Conservation (phyloP, 2,329 filamentous ascomycete species). For the Leptosphaerulina australis region DNA sequence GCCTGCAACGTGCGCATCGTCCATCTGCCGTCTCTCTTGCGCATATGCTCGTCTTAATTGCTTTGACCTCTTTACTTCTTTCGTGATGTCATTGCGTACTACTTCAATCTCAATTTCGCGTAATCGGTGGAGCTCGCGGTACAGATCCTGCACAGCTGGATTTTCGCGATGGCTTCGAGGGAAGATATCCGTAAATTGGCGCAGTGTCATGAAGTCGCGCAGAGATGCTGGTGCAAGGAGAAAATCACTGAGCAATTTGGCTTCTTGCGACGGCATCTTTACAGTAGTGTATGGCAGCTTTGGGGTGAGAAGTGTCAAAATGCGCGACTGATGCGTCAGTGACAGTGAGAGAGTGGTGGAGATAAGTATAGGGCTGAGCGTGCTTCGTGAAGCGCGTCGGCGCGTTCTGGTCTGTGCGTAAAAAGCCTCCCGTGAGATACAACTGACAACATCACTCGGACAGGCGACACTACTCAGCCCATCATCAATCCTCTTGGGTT, state of each 20-base stretch:
- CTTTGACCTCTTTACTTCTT: constrained; percentile 67
- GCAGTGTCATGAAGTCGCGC: constrained; percentile 72
- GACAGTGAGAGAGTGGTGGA: constrained; percentile 17
- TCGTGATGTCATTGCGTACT: constrained; percentile 68
- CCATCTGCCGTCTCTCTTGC: constrained; percentile 59
- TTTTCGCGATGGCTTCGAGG: constrained; percentile 69
- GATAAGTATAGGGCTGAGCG: constrained; percentile 15
- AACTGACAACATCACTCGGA: neutral
- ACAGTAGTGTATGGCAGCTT: constrained; percentile 1
- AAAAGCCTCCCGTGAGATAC: constrained; percentile 25
- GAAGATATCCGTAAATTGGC: constrained; percentile 78
- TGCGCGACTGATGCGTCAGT: constrained; percentile 20
- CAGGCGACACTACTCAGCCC: neutral
- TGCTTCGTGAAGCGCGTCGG: constrained; percentile 28
- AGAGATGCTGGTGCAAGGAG: constrained; percentile 77
- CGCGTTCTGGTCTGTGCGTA: constrained; percentile 29
- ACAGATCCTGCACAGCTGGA: constrained; percentile 72
- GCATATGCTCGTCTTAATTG: constrained; percentile 64
- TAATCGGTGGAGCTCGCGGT: constrained; percentile 78
- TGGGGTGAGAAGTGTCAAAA: neutral
- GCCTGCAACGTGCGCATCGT: constrained; percentile 59
- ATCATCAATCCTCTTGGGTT: constrained; percentile 15
- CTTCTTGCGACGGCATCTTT: constrained; percentile 74
- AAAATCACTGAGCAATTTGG: constrained; percentile 76
- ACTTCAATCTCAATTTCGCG: constrained; percentile 71